Conservation (phyloP, 345 rosid species). For the Mercurialis annua region DNA sequence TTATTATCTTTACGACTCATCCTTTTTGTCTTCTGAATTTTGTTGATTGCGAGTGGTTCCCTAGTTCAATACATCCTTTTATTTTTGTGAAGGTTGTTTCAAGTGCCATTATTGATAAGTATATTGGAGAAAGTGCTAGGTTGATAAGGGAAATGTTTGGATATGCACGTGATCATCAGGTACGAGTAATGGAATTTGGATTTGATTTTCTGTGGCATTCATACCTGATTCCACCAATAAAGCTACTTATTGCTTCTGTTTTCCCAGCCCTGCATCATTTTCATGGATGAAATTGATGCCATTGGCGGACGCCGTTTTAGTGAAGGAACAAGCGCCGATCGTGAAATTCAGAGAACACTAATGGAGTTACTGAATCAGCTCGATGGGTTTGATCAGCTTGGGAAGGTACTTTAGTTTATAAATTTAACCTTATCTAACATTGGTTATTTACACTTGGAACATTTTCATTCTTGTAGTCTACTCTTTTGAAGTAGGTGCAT, state of each 20-base stretch:
- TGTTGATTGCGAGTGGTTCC: not conserved
- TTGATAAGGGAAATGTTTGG: slow-evolving; percentile 96
- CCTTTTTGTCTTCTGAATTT: not conserved
- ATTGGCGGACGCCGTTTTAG: slow-evolving; percentile 98
- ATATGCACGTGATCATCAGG: slow-evolving; percentile 98
- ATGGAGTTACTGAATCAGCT: slow-evolving; percentile 98
- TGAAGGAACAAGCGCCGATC: slow-evolving; percentile 98
- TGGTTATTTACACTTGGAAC: not conserved
- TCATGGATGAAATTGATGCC: slow-evolving; percentile 99
- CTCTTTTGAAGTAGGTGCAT: not conserved
- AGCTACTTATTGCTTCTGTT: not conserved
- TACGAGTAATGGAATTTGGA: slow-evolving; percentile 27
- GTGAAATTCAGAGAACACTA: slow-evolving; percentile 95
- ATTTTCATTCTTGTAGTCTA: not conserved
- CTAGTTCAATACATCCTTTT: not conserved
- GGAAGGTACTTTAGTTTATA: slow-evolving; percentile 57
- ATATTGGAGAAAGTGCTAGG: slow-evolving; percentile 98
- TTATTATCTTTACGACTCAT: not conserved
- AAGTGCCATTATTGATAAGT: slow-evolving; percentile 94
- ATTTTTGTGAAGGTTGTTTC: slow-evolving; percentile 63
- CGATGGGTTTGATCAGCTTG: slow-evolving; percentile 96
- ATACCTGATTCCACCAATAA: slow-evolving; percentile 2
- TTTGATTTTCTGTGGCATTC: not conserved
- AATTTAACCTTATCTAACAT: not conserved
- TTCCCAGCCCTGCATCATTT: slow-evolving; percentile 87